Base-by-base conservation (phyloP, 2,329 filamentous ascomycete genomes). In the Aspergillus floridensis region DNA sequence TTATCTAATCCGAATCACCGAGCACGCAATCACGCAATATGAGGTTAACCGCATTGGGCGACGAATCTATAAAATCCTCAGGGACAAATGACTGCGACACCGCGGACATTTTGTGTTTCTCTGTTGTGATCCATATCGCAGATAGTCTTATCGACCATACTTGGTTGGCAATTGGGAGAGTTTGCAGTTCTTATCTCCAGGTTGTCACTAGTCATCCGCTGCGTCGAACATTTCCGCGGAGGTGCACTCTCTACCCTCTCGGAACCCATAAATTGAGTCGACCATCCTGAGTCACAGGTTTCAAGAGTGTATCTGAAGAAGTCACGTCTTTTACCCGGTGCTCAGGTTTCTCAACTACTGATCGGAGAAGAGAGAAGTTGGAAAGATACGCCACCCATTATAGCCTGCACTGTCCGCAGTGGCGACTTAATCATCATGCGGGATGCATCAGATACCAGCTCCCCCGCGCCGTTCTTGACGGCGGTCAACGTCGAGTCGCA, bases 401-500 rank as follows among this genome's bases (percentile, higher is more conserved):
- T 26, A 55, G 29, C 41, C 29, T 26, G 22, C 44, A 16, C 19
- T 19, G 26, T 58, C 44, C 56, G 62, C 56, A 46, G 57, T 63
- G 59, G 60, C 59, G 59, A 59, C 49, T 65, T 48, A 58, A 58
- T 58, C 60, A 72, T 52, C n/a, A 75, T 75, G 73, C 73, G 66
- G 59, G 68, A 72, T 59, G 65, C 68, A 38, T 68, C 64, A 49
- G 65, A 63, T 53, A 62, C 63, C 24, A 62, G 59, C 46, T 58
- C 57, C 24, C 59, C 65, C 24, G 63, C 65, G 38, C 74, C 74
- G 11, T 66, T 80, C 26, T 68, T 81, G 65, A 71, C 74, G 26
- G 76, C 79, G 22, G 66, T 77, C 59, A 71, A 77, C 63, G 74
- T 71, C 19, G 69, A 73, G 41, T 73, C 70, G 2, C 78, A 80